These are phyloP conservation scores for Geotrichum ghanense DNA, from an alignment of 805 yeast species.

Conservation along the genomic window DNA sequence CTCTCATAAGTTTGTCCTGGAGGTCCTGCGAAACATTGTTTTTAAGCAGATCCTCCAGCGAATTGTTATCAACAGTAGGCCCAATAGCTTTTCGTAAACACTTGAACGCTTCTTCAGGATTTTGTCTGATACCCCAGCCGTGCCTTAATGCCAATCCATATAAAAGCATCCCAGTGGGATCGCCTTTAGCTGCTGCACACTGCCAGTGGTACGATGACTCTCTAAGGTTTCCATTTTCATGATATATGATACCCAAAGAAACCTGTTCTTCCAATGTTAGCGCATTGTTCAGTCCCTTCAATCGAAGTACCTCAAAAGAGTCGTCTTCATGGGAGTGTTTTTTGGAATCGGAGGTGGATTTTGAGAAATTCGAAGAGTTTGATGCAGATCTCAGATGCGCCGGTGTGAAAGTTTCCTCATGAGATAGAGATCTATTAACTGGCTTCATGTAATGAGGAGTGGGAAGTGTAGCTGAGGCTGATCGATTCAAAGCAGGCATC, in stretches of 20 bases:
- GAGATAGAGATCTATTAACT: neutral
- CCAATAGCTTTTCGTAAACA: conserved; percentile 48
- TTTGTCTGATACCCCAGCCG: conserved; percentile 58
- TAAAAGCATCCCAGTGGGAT: conserved; percentile 53
- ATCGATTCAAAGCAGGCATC: neutral
- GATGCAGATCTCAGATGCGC: conserved; percentile 4
- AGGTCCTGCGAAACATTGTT: neutral
- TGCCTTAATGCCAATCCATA: conserved; percentile 56
- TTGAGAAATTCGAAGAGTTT: neutral
- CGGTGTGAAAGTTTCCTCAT: neutral
- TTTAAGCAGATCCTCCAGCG: conserved; percentile 1
- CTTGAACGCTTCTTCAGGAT: conserved; percentile 40
- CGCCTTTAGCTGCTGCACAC: conserved; percentile 51
- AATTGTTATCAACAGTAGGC: conserved; percentile 8
- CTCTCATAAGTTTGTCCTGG: neutral
- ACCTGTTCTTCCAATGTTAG: conserved; percentile 21
- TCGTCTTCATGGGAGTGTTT: neutral
- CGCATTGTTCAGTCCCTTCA: conserved; percentile 9
- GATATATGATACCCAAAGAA: conserved; percentile 26
- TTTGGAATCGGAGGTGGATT: neutral
- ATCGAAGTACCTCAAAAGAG: neutral
- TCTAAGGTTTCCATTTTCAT: conserved; percentile 47
- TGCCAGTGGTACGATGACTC: conserved; percentile 63
- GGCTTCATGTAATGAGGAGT: too few species aligned
- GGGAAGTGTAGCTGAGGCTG: neutral